Conservation (phyloP, 2,329 filamentous ascomycete species). For the Aspergillus sp. region DNA sequence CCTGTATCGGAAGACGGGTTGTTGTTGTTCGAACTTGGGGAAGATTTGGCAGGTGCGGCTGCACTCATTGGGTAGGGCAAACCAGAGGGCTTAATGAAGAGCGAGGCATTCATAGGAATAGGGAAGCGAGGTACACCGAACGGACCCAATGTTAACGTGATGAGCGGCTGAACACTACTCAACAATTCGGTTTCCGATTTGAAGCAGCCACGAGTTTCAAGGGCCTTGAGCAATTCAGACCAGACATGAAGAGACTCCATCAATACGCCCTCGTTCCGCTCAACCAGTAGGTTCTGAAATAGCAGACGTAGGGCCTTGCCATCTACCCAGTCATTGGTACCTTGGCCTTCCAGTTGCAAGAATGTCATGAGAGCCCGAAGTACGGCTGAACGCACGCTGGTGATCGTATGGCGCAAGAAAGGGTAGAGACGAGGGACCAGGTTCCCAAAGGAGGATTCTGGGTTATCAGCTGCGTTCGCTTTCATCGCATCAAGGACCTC, state of each 20-base stretch:
- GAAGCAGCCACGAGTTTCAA: conserved; percentile 53
- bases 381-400: conserved; percentile 85
- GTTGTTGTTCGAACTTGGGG: conserved; percentile 36
- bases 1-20: conserved; percentile 50
- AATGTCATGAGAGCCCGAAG: conserved; percentile 90
- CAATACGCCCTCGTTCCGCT: conserved; percentile 76
- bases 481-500: conserved; percentile 94
- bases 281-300: conserved; percentile 92
- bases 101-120: conserved; percentile 77
- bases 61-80: conserved; percentile 58
- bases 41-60: conserved; percentile 31
- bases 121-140: conserved; percentile 87
- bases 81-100: conserved; percentile 92
- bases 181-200: conserved; percentile 65
- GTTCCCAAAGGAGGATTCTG: conserved; percentile 82
- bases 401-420: conserved; percentile 94
- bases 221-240: conserved; percentile 63
- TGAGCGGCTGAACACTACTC: conserved; percentile 67
- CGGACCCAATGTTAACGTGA: conserved; percentile 78
- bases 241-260: conserved; percentile 80
- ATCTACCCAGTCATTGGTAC: conserved; percentile 82
- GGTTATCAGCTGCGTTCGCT: conserved; percentile 69
- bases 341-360: conserved; percentile 70
- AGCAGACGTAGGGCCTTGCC: conserved; percentile 79
- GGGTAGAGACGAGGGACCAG: conserved; percentile 90